These are phyloP conservation scores for Ophryocystis elektroscirrha DNA, from an alignment of 169 alveolate species.

Conservation along the genomic window DNA sequence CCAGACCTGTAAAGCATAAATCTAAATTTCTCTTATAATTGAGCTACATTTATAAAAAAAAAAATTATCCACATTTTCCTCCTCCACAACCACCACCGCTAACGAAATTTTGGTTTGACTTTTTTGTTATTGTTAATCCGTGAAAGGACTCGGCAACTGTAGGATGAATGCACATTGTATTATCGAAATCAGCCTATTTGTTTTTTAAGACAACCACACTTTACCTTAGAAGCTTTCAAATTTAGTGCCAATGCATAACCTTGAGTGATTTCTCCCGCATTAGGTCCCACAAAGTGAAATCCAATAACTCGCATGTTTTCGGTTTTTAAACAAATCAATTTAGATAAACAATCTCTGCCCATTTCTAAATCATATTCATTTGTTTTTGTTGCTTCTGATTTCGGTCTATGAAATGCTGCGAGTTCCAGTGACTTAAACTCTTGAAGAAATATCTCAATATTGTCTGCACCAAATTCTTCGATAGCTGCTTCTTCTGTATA, in stretches of 20 bases:
- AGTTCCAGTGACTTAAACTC: conserved; percentile 63
- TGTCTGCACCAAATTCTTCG: conserved; percentile 27
- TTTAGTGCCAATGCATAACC: conserved; percentile 78
- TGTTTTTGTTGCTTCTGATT: conserved; percentile 16
- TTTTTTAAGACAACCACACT: background rate
- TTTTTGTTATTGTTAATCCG: conserved; percentile 41
- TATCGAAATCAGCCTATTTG: conserved; percentile 45
- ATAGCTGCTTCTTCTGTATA: conserved; percentile 77
- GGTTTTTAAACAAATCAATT: conserved; percentile 58
- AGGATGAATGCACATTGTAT: conserved; percentile 81
- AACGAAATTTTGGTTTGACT: conserved; percentile 56
- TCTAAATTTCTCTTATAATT: background rate
- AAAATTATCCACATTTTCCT: conserved; percentile 60
- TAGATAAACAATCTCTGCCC: conserved; percentile 59
- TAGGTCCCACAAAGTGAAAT: conserved; percentile 82
- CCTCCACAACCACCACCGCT: conserved; percentile 85
- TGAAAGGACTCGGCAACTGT: conserved; percentile 78
- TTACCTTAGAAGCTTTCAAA: conserved; percentile 62
- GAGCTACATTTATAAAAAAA: conserved; percentile 4
- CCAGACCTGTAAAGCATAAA: background rate
- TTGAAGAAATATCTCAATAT: conserved; percentile 55
- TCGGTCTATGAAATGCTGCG: conserved; percentile 45
- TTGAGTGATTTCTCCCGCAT: conserved; percentile 94
- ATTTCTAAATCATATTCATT: conserved; percentile 42
- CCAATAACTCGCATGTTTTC: conserved; percentile 74